These are phyloP conservation scores for Pythium plurisporium DNA, from an alignment of 352 stramenopile genomes.

Conservation along the genomic window DNA sequence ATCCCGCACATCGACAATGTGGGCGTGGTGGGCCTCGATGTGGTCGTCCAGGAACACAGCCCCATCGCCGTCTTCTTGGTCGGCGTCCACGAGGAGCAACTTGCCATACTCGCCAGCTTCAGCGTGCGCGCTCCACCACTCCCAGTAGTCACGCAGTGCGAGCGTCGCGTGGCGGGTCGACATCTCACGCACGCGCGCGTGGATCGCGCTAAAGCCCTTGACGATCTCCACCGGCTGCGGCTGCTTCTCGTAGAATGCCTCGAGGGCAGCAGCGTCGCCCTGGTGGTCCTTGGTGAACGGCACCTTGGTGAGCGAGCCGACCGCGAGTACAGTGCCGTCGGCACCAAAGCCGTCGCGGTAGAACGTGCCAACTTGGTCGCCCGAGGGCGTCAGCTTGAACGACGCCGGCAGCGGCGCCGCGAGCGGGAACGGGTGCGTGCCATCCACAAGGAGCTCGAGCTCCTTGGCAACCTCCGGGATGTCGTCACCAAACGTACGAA, in stretches of 20 bases:
- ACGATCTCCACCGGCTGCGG: conserved; percentile 36
- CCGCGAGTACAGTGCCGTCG: conserved; percentile 48
- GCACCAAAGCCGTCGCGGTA: conserved; percentile 64
- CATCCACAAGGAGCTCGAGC: conserved; percentile 59
- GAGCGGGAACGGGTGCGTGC: conserved; percentile 49
- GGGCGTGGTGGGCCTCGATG: conserved; percentile 61
- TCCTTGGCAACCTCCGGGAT: conserved; percentile 71
- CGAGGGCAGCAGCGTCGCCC: conserved; percentile 20
- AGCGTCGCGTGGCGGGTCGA: conserved; percentile 36
- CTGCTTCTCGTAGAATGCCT: conserved; percentile 35
- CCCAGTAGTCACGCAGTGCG: conserved; percentile 79
- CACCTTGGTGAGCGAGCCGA: conserved; percentile 59
- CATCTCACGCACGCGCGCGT: conserved; percentile 26
- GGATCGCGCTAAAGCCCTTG: conserved; percentile 50
- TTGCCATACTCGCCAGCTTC: conserved; percentile 77
- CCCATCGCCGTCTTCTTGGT: conserved; percentile 4
- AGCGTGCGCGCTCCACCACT: conserved; percentile 81
- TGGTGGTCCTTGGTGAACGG: conserved; percentile 46
- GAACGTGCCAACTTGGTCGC: conserved; percentile 50
- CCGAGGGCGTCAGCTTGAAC: conserved; percentile 44
- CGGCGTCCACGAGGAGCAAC: conserved; percentile 47
- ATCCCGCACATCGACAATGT: conserved; percentile 81
- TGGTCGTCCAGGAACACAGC: conserved; percentile 79
- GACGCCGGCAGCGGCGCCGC: conserved; percentile 31
- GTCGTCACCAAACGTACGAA: conserved; percentile 81